Conservation (phyloP, 148 eudicot genomes). For the Amaranthus cruentus region DNA sequence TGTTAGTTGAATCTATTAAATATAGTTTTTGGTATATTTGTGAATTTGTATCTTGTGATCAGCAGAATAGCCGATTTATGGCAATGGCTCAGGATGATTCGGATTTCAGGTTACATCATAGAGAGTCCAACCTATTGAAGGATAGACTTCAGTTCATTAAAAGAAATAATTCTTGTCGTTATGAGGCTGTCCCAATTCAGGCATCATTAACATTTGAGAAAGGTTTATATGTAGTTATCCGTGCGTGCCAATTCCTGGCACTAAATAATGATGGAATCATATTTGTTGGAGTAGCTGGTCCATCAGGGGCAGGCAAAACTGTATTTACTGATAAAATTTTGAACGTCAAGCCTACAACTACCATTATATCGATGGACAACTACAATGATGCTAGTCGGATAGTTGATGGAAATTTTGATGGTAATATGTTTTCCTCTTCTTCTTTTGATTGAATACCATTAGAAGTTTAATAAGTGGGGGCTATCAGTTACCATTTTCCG, state of each 20-base stretch:
- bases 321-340: constrained; percentile 81
- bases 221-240: constrained; percentile 80
- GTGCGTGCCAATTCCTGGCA: constrained; percentile 86
- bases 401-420: constrained; percentile 87
- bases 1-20: neutral
- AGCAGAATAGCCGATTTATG: constrained; percentile 18
- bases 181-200: constrained; percentile 64
- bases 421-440: constrained; percentile 28
- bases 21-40: neutral
- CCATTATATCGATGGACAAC: constrained; percentile 92
- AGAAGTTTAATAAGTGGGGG: neutral
- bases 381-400: constrained; percentile 88
- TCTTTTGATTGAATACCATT: neutral
- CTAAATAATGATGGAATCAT: constrained; percentile 82
- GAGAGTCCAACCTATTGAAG: constrained; percentile 61
- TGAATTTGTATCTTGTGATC: constrained; percentile 5
- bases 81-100: constrained; percentile 51
- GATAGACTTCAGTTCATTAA: constrained; percentile 78
- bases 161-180: constrained; percentile 61
- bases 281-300: constrained; percentile 87
- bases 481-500: neutral
- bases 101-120: constrained; percentile 35
- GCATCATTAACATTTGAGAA: constrained; percentile 78
- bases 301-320: constrained; percentile 93
- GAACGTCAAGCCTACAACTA: constrained; percentile 79